These are phyloP conservation scores for Microthyrium microscopicum DNA, from an alignment of 2,329 filamentous ascomycete species.

Conservation along the genomic window DNA sequence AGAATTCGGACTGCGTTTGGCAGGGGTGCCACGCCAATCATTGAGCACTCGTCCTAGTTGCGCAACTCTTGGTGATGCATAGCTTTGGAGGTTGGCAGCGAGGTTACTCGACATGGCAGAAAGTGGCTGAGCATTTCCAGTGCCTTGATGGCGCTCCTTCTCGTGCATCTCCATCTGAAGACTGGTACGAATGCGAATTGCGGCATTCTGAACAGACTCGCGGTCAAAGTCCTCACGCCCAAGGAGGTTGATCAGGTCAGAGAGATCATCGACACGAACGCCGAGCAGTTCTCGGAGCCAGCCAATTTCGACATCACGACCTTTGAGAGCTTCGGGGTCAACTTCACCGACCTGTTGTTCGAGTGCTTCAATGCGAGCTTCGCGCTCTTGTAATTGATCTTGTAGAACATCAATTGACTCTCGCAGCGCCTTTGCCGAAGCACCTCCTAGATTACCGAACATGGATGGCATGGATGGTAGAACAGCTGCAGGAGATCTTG, in stretches of 20 bases:
- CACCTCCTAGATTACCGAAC: conserved; percentile 7
- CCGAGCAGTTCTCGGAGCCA: conserved; percentile 90
- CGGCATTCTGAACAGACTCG: conserved; percentile 69
- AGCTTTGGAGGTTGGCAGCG: conserved; percentile 58
- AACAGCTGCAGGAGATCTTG: conserved; percentile 30
- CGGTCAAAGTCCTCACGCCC: conserved; percentile 60
- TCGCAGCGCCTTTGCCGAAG: conserved; percentile 55
- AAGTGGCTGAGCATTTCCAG: conserved; percentile 40
- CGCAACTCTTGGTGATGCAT: conserved; percentile 68
- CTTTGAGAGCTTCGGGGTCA: conserved; percentile 70
- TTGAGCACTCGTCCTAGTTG: conserved; percentile 96
- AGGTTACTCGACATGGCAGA: too few species aligned
- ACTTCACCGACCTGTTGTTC: conserved; percentile 52
- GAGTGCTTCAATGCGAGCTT: conserved; percentile 74
- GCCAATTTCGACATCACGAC: conserved; percentile 82
- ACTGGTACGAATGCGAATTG: conserved; percentile 83
- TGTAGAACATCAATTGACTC: conserved; percentile 94
- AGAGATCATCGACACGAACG: conserved; percentile 77
- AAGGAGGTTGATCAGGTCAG: conserved; percentile 74
- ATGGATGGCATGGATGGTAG: conserved; percentile 13
- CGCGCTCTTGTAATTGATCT: conserved; percentile 89
- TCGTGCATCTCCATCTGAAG: conserved; percentile 97
- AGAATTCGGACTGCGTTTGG: conserved; percentile 34
- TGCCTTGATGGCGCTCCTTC: conserved; percentile 63
- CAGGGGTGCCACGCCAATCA: conserved; percentile 64